Conservation (phyloP, 768 basidiomycete genomes). For the Leucocoprinus birnbaumii region DNA sequence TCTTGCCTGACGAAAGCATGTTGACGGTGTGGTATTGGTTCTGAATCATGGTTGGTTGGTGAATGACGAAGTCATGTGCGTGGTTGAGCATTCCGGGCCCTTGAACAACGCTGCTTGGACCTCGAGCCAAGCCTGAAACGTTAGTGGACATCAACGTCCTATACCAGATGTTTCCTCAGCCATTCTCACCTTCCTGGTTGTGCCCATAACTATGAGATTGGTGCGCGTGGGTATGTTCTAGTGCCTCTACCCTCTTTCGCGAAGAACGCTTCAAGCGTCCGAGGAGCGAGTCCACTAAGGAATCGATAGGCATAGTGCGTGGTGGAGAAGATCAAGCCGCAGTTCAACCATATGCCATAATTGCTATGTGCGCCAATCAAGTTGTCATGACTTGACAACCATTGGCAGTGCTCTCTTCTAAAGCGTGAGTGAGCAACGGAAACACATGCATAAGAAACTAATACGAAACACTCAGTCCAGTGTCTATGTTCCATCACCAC, state of each 20-base stretch:
- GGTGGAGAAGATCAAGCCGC: too few species aligned
- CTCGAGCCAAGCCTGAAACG: too few species aligned
- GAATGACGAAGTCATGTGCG: background rate
- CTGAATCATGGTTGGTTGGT: slow-evolving; percentile 1
- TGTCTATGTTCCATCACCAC: slow-evolving; percentile 49
- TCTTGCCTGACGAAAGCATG: background rate
- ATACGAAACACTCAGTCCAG: background rate
- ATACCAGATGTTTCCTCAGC: too few species aligned
- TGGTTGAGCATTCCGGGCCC: background rate
- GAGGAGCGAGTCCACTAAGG: background rate
- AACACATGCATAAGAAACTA: background rate
- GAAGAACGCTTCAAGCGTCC: background rate
- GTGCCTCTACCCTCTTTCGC: background rate
- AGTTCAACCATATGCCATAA: too few species aligned
- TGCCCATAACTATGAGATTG: too few species aligned
- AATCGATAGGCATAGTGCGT: background rate
- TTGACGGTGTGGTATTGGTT: background rate
- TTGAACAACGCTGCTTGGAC: too few species aligned
- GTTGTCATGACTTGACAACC: too few species aligned
- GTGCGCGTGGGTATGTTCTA: background rate
- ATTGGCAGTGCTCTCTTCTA: too few species aligned
- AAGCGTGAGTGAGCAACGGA: background rate
- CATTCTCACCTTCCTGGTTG: too few species aligned
- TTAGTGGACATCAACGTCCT: too few species aligned
- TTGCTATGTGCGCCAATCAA: too few species aligned